Evolutionary conservation across 2,329 filamentous ascomycete species (phyloP), one percentile per base, ranked within the genome.

Genomic region (Colletotrichum destructivum): DNA sequence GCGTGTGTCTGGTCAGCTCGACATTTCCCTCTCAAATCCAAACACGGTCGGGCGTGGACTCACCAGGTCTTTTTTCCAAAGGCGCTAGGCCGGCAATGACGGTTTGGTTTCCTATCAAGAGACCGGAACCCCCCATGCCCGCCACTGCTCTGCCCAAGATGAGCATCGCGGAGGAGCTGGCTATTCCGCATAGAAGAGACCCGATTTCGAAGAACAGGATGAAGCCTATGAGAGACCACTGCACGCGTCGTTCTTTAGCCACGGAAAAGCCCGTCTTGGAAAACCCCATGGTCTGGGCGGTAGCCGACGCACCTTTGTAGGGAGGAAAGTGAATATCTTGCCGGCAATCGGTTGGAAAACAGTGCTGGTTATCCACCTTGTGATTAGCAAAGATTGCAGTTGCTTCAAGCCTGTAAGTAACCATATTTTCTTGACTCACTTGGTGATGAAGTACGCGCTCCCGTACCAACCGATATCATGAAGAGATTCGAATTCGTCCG

Each of bases 391-490:
- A 26, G 23, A 26, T 15, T 13, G 35, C 12, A 40, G 2, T 15
- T 49, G 44, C n/a, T 4, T 12, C 18, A 15, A 18, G 5, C 4
- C 2, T 54, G 12, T 42, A 13, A 12, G 13, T n/a, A 16, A 55
- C 54, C 15, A 40, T 9, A 46, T 21, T 46, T 13, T 4, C 40
- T 38, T n/a, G 13, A 42, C 78, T 64, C 76, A 75, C 66, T 76
- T 75, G 62, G 70, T 35, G 13, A 73, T 26, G 7, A 81, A 72
- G 71, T 82, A 82, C 13, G 81, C 79, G 57, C 78, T 78, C 2
- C 80, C 82, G 57, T 85, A 85, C 84, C 84, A 86, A 47, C 82
- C 84, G n/a, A 86, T 79, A 67, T 85, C 83, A 11, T 78, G 76
- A 1, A 84, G 75, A 21, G 82, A 78, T n/a, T 80, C 76, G 72